Evolutionary conservation across 2,329 filamentous ascomycete species (phyloP).

Genomic region (Cordyceps fumosorosea): DNA sequence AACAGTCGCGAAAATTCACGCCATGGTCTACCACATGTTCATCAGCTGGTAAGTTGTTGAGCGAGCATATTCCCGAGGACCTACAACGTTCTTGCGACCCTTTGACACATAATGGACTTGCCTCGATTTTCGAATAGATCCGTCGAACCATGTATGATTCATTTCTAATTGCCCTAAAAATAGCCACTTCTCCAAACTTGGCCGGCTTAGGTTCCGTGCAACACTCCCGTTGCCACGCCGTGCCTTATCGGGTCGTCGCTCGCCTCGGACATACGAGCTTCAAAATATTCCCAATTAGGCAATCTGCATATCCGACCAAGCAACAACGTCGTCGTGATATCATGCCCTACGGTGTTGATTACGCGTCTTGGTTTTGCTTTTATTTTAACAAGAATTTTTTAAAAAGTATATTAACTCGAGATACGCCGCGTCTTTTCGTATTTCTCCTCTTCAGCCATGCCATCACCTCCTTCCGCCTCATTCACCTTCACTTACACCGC

Average conservation of each 20-base stretch:
- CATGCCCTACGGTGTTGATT: not conserved
- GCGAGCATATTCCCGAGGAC: not conserved
- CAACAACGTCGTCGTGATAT: not conserved
- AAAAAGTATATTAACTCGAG: not conserved
- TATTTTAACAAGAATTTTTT: not conserved
- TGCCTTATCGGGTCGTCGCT: slow-evolving; percentile 2
- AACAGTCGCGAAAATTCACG: not conserved
- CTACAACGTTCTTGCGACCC: not conserved
- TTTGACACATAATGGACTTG: not conserved
- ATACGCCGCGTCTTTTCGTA: not conserved
- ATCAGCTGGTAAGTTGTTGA: not conserved
- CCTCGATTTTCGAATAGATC: not conserved
- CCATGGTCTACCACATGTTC: not conserved
- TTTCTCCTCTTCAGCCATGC: not conserved
- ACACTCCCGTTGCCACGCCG: not conserved
- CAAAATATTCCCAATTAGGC: not conserved
- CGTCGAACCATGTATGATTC: not conserved
- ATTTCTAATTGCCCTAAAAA: not conserved
- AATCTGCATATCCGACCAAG: not conserved
- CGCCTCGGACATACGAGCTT: slow-evolving; percentile 6
- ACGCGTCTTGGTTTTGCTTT: not conserved
- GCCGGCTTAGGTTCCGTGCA: not conserved
- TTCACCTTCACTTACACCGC: not conserved
- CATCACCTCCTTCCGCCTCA: not conserved
- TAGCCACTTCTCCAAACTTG: not conserved